These are phyloP conservation scores for Andrographis paniculata DNA, from an alignment of 305 asterid species.

Conservation along the genomic window DNA sequence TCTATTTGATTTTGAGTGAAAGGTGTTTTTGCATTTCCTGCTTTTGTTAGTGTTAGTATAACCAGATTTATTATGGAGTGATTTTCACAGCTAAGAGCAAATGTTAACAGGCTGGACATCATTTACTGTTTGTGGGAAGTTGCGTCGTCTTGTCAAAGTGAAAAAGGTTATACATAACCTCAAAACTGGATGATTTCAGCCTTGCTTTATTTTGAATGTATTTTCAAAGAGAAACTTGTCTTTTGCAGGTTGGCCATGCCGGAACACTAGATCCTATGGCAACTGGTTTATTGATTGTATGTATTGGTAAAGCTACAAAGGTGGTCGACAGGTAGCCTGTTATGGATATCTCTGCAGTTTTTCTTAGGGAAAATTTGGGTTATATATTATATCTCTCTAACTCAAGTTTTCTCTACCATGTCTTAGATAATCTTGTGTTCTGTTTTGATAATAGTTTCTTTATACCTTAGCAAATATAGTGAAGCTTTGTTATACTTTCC, in stretches of 20 bases:
- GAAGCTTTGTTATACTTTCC: conserved; percentile 19
- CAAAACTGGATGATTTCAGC: not conserved
- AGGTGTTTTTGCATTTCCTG: not conserved
- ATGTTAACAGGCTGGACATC: conserved; percentile 91
- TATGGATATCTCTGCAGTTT: not conserved
- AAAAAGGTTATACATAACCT: conserved; percentile 55
- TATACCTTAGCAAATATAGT: conserved; percentile 1
- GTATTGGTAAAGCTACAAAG: conserved; percentile 94
- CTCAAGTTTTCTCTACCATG: not conserved
- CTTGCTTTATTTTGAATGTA: not conserved
- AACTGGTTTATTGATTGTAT: conserved; percentile 85
- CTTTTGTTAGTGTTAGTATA: not conserved
- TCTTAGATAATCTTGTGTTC: conserved; percentile 1
- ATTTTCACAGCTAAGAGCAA: conserved; percentile 18
- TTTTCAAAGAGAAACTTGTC: conserved; percentile 8
- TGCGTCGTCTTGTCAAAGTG: conserved; percentile 82
- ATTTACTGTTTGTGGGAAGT: conserved; percentile 93
- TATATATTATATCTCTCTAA: not conserved
- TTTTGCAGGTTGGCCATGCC: conserved; percentile 87
- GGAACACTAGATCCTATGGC: conserved; percentile 99
- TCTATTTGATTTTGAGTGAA: no score
- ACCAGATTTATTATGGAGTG: not conserved
- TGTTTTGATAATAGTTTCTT: not conserved
- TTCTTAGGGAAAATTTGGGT: conserved; percentile 7
- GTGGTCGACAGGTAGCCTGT: conserved; percentile 69